A percentile compares a stretch with the other conserved stretches of the same genome.
These are phyloP conservation scores for Penicillium nordicum DNA, from an alignment of 2,329 filamentous ascomycete genomes.

Conservation along the genomic window DNA sequence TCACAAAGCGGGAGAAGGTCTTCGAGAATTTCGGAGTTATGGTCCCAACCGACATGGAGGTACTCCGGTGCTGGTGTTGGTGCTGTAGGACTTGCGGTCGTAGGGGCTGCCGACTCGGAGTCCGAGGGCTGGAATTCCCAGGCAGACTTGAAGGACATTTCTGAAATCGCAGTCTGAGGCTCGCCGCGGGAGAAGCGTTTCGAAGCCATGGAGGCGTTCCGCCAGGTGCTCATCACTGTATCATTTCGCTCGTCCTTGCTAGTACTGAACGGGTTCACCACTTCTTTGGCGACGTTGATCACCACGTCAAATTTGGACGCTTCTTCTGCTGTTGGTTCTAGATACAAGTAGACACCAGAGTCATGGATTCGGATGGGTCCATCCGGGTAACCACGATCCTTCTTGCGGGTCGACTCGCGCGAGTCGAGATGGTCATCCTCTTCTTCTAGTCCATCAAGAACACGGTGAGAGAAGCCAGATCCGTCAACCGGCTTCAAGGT, in stretches of 20 bases:
- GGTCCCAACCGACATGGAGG: conserved; percentile 64
- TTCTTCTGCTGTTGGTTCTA: conserved; percentile 60
- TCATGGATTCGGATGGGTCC: conserved; percentile 64
- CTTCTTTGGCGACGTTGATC: conserved; percentile 64
- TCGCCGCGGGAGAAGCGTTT: conserved; percentile 38
- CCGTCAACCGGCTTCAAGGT: conserved; percentile 28
- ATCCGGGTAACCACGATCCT: conserved; percentile 61
- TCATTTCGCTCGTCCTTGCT: conserved; percentile 30
- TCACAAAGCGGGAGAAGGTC: conserved; percentile 59
- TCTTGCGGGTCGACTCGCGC: conserved; percentile 59
- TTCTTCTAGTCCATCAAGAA: conserved; percentile 50
- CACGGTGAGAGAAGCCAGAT: conserved; percentile 24
- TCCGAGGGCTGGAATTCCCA: conserved; percentile 40
- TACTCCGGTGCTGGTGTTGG: conserved; percentile 55
- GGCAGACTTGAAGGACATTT: conserved; percentile 50
- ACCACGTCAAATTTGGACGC: conserved; percentile 60
- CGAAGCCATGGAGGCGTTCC: conserved; percentile 44
- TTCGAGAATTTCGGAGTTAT: conserved; percentile 65
- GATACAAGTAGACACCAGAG: conserved; percentile 58
- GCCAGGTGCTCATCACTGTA: conserved; percentile 45
- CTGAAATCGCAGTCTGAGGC: conserved; percentile 45
- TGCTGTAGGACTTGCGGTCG: conserved; percentile 29
- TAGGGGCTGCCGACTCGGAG: conserved; percentile 27
- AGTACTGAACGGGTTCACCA: conserved; percentile 55
- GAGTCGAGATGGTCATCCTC: conserved; percentile 46